phyloP scores from a whole-genome alignment of 768 basidiomycete species.

The Phanerochaete sordida region DNA sequence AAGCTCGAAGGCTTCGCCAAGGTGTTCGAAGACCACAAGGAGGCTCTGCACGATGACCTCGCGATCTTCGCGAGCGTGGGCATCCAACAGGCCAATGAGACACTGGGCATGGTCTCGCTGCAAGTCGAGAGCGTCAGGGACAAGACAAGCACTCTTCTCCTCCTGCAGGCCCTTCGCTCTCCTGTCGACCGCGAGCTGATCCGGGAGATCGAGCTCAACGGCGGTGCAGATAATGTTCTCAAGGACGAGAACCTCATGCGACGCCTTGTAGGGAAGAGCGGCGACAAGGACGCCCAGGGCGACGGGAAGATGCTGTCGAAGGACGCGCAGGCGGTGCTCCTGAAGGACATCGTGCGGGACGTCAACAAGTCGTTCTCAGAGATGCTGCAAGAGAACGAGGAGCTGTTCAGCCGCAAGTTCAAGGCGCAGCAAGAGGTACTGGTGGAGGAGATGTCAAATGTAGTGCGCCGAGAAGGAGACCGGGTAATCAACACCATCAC shows the following conservation, averaged over 20 bases:
- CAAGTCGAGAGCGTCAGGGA: not conserved
- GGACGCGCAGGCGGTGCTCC: not conserved
- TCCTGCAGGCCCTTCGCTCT: slow-evolving; percentile 13
- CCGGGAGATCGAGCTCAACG: slow-evolving; percentile 1
- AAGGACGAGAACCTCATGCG: slow-evolving; percentile 7
- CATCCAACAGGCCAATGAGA: not conserved
- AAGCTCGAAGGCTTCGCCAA: slow-evolving; percentile 7
- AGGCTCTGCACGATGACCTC: slow-evolving; percentile 9
- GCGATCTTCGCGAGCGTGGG: slow-evolving; percentile 3
- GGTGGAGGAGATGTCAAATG: not conserved
- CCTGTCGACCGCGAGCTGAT: slow-evolving; percentile 14
- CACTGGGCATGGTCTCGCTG: not conserved
- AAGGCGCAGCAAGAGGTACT: slow-evolving; percentile 1
- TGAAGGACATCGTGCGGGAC: not conserved
- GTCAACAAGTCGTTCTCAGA: not conserved
- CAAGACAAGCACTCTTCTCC: not conserved
- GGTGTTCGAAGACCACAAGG: slow-evolving; percentile 6
- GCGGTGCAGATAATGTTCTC: slow-evolving; percentile 1
- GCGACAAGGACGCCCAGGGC: not conserved
- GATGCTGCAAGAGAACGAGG: slow-evolving; percentile 6
- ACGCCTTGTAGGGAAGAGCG: not conserved
- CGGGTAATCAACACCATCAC: slow-evolving; percentile 15
- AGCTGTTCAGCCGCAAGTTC: slow-evolving; percentile 5
- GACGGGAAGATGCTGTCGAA: not conserved
- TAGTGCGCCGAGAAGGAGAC: slow-evolving; percentile 13